Evolutionary conservation across 2,329 filamentous ascomycete genomes (phyloP).

Genomic region (Macroventuria anomochaeta): DNA sequence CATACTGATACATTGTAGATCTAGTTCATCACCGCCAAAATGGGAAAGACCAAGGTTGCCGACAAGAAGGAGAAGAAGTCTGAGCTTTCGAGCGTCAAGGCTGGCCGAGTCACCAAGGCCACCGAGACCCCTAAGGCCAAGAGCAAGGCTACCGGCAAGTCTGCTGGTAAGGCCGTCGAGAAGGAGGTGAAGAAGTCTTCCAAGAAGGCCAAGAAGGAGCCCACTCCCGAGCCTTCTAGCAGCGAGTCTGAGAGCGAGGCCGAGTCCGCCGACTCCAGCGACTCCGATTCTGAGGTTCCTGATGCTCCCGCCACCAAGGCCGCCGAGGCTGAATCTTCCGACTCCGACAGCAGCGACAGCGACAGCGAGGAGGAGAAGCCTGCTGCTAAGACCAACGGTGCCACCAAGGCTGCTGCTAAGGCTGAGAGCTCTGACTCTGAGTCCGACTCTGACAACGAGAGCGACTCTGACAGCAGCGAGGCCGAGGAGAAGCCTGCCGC

Average conservation of each 20-base stretch:
- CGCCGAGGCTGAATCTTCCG: conserved; percentile 48
- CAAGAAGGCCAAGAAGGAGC: conserved; percentile 59
- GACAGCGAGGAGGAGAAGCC: conserved; percentile 37
- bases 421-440: conserved; percentile 42
- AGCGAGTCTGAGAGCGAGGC: conserved; percentile 39
- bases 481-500: conserved; percentile 23
- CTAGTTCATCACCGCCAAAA: conserved; percentile 35
- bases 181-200: conserved; percentile 59
- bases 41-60: conserved; percentile 47
- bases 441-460: conserved; percentile 44
- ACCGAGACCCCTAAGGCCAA: conserved; percentile 69
- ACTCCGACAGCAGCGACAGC: conserved; percentile 41
- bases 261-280: conserved; percentile 35
- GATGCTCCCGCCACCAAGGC: conserved; percentile 43
- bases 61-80: conserved; percentile 66
- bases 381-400: conserved; percentile 30
- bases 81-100: conserved; percentile 66
- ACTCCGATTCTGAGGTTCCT: conserved; percentile 45
- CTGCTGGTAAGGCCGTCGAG: conserved; percentile 44
- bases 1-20: conserved; percentile 45
- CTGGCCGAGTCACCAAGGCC: conserved; percentile 71
- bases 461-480: conserved; percentile 28
- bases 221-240: conserved; percentile 52
- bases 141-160: conserved; percentile 71
- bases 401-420: conserved; percentile 30